Base-by-base conservation (phyloP, 257 asterid genomes). In the Petunia secreta region DNA sequence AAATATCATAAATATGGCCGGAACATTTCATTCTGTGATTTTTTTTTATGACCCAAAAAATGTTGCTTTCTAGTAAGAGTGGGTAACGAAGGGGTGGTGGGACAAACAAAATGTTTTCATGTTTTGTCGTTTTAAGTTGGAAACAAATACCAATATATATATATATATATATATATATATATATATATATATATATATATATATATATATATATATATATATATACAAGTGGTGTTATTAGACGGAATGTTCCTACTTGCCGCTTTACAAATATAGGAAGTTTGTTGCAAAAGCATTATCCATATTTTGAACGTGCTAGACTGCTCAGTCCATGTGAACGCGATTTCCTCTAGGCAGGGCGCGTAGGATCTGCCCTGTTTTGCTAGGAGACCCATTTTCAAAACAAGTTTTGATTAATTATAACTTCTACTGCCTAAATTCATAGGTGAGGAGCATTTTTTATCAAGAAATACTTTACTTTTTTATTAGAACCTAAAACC, bases 221-320 rank as follows among this genome's bases (percentile, higher is more conserved):
- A 25, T 25, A 25, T 25, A 6, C 36, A 6, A 5, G 74, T 13
- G 74, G 6, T 34, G 25, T 25, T 25, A 25, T 40, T 40, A 66
- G 36, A 40, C 2, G 75, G 52, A 66, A 40, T 66, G 52, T 40
- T 66, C 75, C 37, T 66, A 6, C 25, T 65, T 65, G 53, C 52
- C 9, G 15, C 25, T 40, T 65, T 6, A 65, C 50, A 9, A 48
- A 48, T 48, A 48, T 48, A 48, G 6, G 36, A n/a, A 52, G 34
- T 16, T 41, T 48, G 25, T 25, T 25, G 25, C 15, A 57, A 58
- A 37, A 41, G 41, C 64, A 36, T 57, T 16, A 40, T 82, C 48
- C 85, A 63, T 63, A 74, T 83, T 74, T 58, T 79, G 80, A 83
- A 83, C 85, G 85, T 83, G 85, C 80, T 25, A 4, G 8, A 79